phyloP scores from a whole-genome alignment of 768 basidiomycete genomes.

The Cystofilobasidium bisporidii region DNA sequence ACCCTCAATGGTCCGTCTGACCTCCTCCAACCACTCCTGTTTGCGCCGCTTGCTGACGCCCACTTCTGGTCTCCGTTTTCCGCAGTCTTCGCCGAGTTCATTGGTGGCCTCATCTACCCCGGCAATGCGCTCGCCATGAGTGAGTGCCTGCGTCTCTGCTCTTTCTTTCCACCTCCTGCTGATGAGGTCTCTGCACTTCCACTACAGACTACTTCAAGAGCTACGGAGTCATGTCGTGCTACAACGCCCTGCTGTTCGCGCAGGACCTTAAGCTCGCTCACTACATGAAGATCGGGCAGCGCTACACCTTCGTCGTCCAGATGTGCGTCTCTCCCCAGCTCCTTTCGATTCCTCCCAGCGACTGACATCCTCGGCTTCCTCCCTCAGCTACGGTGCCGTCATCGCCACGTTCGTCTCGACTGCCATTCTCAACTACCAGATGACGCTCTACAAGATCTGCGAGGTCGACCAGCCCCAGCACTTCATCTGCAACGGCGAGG shows the following conservation, averaged over 20 bases:
- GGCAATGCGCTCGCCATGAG: conserved; percentile 42
- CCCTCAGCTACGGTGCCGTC: conserved; percentile 39
- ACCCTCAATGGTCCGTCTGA: no score
- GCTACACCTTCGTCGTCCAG: conserved; percentile 53
- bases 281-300: conserved; percentile 64
- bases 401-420: conserved; percentile 42
- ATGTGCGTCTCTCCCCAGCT: not conserved
- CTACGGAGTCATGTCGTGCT: conserved; percentile 26
- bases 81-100: conserved; percentile 42
- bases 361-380: conserved; percentile 44
- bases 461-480: conserved; percentile 35
- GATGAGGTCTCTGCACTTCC: not conserved
- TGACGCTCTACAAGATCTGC: conserved; percentile 48
- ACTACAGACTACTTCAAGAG: conserved; percentile 27
- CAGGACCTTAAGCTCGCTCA: conserved; percentile 62
- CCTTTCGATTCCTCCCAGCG: not conserved
- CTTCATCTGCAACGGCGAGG: conserved; percentile 31
- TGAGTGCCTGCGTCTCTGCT: not conserved
- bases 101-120: conserved; percentile 40
- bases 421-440: conserved; percentile 29
- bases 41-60: no score
- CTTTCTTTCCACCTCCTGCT: not conserved
- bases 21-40: no score
- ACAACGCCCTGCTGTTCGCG: conserved; percentile 54
- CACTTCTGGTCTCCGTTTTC: no score